Evolutionary conservation across 345 rosid species (phyloP).

Genomic region (Cochlearia excelsa): DNA sequence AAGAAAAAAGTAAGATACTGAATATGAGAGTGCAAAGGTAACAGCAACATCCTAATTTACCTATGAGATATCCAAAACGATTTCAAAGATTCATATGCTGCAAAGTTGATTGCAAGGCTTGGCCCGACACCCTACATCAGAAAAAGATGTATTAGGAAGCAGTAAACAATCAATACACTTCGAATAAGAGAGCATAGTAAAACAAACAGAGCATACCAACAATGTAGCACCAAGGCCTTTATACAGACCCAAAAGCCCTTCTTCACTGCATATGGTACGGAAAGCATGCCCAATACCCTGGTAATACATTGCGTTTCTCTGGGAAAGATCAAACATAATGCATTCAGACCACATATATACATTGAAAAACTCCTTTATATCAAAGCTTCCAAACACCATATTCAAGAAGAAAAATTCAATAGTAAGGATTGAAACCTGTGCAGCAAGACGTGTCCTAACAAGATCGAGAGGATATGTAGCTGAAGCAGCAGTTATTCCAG

Average conservation of each 20-base stretch:
- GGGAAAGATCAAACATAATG: constrained; percentile 26
- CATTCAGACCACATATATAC: constrained; percentile 6
- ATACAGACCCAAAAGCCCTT: constrained; percentile 79
- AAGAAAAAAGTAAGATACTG: constrained; percentile 13
- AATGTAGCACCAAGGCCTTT: constrained; percentile 97
- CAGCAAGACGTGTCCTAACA: constrained; percentile 95
- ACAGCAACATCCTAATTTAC: constrained; percentile 34
- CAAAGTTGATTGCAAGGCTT: constrained; percentile 83
- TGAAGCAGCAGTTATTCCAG: constrained; percentile 92
- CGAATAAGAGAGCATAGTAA: constrained; percentile 13
- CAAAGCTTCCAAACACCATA: constrained; percentile 4
- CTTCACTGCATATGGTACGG: constrained; percentile 72
- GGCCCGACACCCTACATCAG: constrained; percentile 86
- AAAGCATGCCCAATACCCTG: constrained; percentile 79
- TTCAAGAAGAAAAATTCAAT: neutral
- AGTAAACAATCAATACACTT: constrained; percentile 15
- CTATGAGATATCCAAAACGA: constrained; percentile 69
- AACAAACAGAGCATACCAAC: constrained; percentile 50
- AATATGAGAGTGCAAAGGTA: neutral
- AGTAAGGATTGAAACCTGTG: constrained; percentile 52
- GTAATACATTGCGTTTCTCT: constrained; percentile 77
- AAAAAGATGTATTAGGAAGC: constrained; percentile 12
- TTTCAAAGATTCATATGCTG: constrained; percentile 66
- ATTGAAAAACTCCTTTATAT: constrained; percentile 5
- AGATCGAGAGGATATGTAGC: constrained; percentile 94